Conservation (phyloP, 2,329 filamentous ascomycete species). For the Diaporthe aspalathi region DNA sequence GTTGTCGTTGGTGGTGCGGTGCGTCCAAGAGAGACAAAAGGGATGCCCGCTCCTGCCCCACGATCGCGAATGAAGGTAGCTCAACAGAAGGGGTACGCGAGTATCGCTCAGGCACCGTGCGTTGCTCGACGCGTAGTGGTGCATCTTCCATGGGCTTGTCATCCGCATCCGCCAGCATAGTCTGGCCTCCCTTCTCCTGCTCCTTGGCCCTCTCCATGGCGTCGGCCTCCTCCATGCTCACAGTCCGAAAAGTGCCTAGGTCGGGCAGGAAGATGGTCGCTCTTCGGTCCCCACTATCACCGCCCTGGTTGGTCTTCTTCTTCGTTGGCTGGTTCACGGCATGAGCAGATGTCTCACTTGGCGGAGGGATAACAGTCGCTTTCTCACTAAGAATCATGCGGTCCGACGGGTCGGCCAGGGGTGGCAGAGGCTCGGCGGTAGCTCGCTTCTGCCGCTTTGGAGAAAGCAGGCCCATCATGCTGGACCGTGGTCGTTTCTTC, state of each 20-base stretch:
- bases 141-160: slow-evolving; percentile 40
- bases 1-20: slow-evolving; percentile 56
- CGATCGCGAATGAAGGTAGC: slow-evolving; percentile 68
- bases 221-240: slow-evolving; percentile 65
- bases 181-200: slow-evolving; percentile 44
- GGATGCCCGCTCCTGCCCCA: slow-evolving; percentile 66
- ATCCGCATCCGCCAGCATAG: slow-evolving; percentile 42
- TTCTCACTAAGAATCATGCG: slow-evolving; percentile 55
- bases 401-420: slow-evolving; percentile 56
- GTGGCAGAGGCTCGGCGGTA: slow-evolving; percentile 44
- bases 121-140: slow-evolving; percentile 1
- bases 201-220: slow-evolving; percentile 51
- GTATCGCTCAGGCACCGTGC: slow-evolving; percentile 49
- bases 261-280: slow-evolving; percentile 67
- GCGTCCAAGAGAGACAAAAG: slow-evolving; percentile 71
- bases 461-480: slow-evolving; percentile 42
- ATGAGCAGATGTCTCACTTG: slow-evolving; percentile 46
- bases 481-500: slow-evolving; percentile 51
- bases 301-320: slow-evolving; percentile 49
- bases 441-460: slow-evolving; percentile 52
- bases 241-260: slow-evolving; percentile 72
- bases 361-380: slow-evolving; percentile 42
- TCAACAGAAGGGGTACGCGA: slow-evolving; percentile 72
- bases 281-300: slow-evolving; percentile 41
- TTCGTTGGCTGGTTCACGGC: slow-evolving; percentile 47